Percentiles rank a stretch among this genome's conserved stretches.
phyloP scores from a whole-genome alignment of 768 basidiomycete genomes.

The Coprinopsis sp. region DNA sequence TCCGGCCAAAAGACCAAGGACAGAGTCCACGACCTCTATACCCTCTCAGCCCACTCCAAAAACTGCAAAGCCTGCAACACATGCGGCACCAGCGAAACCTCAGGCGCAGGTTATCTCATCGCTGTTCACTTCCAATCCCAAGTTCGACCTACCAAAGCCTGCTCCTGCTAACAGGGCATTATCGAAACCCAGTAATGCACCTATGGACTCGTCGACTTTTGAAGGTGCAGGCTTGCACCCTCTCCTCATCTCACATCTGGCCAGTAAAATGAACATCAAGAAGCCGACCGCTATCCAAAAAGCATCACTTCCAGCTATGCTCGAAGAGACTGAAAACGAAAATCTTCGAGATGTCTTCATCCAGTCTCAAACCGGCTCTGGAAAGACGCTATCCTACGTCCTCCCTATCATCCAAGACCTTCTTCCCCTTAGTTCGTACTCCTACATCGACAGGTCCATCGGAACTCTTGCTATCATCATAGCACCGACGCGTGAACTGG shows the following conservation, averaged over 20 bases:
- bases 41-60: conserved; percentile 11
- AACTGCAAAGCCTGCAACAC: conserved; percentile 14
- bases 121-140: conserved; percentile 81
- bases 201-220: conserved; percentile 77
- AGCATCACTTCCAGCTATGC: conserved; percentile 57
- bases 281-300: conserved; percentile 91
- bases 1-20: conserved; percentile 46
- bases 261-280: conserved; percentile 71
- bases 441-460: conserved; percentile 91
- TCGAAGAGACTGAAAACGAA: conserved; percentile 30
- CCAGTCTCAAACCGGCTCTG: conserved; percentile 95
- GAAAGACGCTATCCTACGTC: conserved; percentile 91
- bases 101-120: conserved; percentile 76
- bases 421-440: conserved; percentile 81
- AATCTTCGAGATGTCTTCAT: conserved; percentile 76
- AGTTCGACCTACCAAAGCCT: conserved; percentile 41
- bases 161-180: conserved; percentile 20
- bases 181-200: conserved; percentile 75
- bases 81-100: conserved; percentile 23
- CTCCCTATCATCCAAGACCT: conserved; percentile 95
- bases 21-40: conserved; percentile 12
- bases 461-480: conserved; percentile 94
- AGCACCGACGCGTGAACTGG: conserved; percentile 92
- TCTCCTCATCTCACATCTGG: conserved; percentile 72
- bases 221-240: conserved; percentile 79